Percentiles rank a stretch among this genome's conserved stretches.
Evolutionary conservation across 306 rosid genomes (phyloP).

Genomic region (Inga oerstediana): DNA sequence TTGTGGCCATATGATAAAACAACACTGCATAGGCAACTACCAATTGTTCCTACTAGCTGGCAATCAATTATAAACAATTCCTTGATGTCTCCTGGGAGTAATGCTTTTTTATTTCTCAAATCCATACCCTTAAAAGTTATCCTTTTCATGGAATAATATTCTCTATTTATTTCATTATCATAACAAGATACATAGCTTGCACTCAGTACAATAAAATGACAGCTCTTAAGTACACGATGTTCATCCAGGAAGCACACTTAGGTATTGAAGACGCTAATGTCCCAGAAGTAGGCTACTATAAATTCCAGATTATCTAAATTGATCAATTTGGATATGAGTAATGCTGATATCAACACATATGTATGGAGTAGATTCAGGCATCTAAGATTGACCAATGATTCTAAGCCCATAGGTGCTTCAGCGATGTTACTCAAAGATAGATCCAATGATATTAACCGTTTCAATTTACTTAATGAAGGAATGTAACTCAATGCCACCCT

Average conservation of each 20-base stretch:
- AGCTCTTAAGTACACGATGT: no score
- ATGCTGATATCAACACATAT: not conserved
- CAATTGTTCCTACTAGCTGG: not conserved
- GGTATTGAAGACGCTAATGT: not conserved
- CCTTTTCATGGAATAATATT: not conserved
- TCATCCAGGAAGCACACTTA: not conserved
- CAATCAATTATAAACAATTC: not conserved
- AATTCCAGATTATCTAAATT: slow-evolving; percentile 22
- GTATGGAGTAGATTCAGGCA: not conserved
- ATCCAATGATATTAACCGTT: not conserved
- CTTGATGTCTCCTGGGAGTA: not conserved
- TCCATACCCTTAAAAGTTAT: not conserved
- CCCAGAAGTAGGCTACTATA: not conserved
- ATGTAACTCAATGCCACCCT: not conserved
- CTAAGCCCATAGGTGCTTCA: not conserved
- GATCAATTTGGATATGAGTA: not conserved
- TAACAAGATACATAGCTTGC: no score
- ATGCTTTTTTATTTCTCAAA: not conserved
- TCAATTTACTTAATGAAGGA: not conserved
- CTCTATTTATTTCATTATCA: no score
- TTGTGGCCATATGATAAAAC: not conserved
- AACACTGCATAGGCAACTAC: not conserved
- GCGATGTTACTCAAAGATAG: not conserved
- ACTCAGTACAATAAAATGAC: no score
- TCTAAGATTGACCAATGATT: not conserved